Conservation (phyloP, 768 basidiomycete genomes). For the Hericium rajendrae region DNA sequence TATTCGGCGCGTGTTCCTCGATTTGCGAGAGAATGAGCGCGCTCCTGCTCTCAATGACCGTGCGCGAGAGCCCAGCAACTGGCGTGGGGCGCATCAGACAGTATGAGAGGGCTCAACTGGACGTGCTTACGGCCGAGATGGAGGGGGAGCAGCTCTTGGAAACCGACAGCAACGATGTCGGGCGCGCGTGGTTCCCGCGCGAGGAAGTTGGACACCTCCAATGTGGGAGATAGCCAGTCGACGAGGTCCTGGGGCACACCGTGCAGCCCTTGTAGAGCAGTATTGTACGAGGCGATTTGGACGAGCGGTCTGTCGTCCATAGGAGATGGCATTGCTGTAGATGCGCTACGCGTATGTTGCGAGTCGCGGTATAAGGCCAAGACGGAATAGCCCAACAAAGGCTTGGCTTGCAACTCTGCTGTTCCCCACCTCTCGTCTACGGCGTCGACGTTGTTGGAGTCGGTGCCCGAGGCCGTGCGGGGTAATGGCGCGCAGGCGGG, state of each 20-base stretch:
- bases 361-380: background rate
- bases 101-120: background rate
- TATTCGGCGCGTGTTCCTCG: slow-evolving; percentile 58
- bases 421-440: no score
- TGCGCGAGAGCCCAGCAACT: slow-evolving; percentile 73
- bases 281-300: slow-evolving; percentile 86
- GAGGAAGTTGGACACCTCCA: slow-evolving; percentile 68
- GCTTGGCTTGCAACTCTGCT: no score
- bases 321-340: background rate
- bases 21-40: slow-evolving; percentile 68
- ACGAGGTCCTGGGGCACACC: slow-evolving; percentile 80
- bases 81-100: slow-evolving; percentile 6
- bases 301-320: slow-evolving; percentile 40
- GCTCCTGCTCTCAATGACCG: slow-evolving; percentile 60
- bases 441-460: no score
- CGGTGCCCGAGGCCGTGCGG: no score
- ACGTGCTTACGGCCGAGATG: slow-evolving; percentile 65
- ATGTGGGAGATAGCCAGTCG: slow-evolving; percentile 82
- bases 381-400: background rate
- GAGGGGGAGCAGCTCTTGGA: slow-evolving; percentile 87
- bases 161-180: slow-evolving; percentile 84
- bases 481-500: no score
- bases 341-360: background rate
- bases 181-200: slow-evolving; percentile 58
- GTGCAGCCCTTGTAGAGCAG: slow-evolving; percentile 70